Percentiles rank a stretch among this genome's conserved stretches.
Evolutionary conservation across 2,329 filamentous ascomycete species (phyloP).

Genomic region (Grosmannia penicillata): DNA sequence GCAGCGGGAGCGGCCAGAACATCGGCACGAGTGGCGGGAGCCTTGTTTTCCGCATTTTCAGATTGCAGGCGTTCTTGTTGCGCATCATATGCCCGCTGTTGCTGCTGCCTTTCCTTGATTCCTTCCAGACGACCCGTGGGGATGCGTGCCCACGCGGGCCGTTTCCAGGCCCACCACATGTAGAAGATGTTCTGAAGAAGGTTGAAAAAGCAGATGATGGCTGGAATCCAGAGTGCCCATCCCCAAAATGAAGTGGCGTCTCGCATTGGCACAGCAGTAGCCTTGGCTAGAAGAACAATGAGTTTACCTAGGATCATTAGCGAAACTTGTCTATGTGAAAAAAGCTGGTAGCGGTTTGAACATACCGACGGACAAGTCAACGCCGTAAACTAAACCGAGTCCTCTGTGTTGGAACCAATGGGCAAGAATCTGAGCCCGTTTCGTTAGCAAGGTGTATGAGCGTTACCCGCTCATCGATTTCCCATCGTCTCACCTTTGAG

Average conservation of each 20-base stretch:
- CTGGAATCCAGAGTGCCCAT: slow-evolving; percentile 15
- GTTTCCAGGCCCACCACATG: slow-evolving; percentile 12
- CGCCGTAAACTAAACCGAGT: slow-evolving; percentile 13
- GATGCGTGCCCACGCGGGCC: slow-evolving; percentile 13
- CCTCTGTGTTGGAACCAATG: slow-evolving; percentile 14
- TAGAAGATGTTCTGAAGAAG: slow-evolving; percentile 5
- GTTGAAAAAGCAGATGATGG: slow-evolving; percentile 6
- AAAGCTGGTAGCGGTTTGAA: too few species aligned
- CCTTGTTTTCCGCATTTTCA: too few species aligned
- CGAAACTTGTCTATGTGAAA: not conserved
- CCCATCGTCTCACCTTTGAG: slow-evolving; percentile 13
- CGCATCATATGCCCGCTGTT: too few species aligned
- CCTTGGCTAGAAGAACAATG: slow-evolving; percentile 13
- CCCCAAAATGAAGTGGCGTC: slow-evolving; percentile 15
- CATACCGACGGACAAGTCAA: slow-evolving; percentile 12
- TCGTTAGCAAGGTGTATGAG: not conserved
- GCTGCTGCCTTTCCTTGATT: not conserved
- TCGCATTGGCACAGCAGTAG: slow-evolving; percentile 14
- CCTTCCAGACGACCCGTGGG: slow-evolving; percentile 9
- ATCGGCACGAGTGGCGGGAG: too few species aligned
- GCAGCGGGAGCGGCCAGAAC: too few species aligned
- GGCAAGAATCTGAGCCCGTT: slow-evolving; percentile 11
- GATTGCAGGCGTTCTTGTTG: too few species aligned
- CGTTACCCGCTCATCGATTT: not conserved
- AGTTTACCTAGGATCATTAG: slow-evolving; percentile 9